Base-by-base conservation (phyloP, 169 alveolate genomes). In the Cryptosporidium viatorum region DNA sequence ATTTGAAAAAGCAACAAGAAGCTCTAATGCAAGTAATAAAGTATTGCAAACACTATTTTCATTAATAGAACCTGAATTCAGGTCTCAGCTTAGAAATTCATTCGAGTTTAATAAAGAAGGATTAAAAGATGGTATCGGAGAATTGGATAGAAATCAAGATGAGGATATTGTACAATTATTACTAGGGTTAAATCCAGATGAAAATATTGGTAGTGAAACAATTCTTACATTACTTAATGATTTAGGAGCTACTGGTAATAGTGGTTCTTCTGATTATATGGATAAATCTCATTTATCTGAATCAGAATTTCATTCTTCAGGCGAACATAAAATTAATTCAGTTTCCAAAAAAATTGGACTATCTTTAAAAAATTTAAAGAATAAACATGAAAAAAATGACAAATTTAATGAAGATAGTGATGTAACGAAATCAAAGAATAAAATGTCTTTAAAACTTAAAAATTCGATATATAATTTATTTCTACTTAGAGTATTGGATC, bases 401-500 rank as follows among this genome's bases (percentile, higher is more conserved):
- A 1, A n/a, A 45, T 5, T 39, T 69, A 43, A 39, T 59, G 71
- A 55, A 33, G 62, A 80, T 29, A 37, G 10, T 16, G 23, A 37
- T 23, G 41, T 45, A 10, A 0, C 23, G 2, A 29, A 23, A 5
- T 12, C 59, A 41, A 80, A 35, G 51, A 65, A 65, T 18, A 65
- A 80, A 62, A 80, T 80, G 75, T 65, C 89, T 16, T 58, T 70
- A 26, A 39, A 59, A 16, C 74, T 80, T 16, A 59, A 80, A 59
- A 59, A 39, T 43, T 60, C 73, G 9, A 80, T 65, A 33, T 80
- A 59, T 62, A 80, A 80, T 62, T 50, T 80, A 35, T 65, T 45
- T 65, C 41, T 80, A 50, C 67, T 80, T 26, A 80, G 89, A 65
- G 89, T 80, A n/a, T 21, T 80, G 52, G 89, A 80, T 62, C 43